A percentile compares a stretch with the other conserved stretches of the same genome.
Conservation (phyloP, 306 rosid genomes). For the Cyclanthera cordifolia region DNA sequence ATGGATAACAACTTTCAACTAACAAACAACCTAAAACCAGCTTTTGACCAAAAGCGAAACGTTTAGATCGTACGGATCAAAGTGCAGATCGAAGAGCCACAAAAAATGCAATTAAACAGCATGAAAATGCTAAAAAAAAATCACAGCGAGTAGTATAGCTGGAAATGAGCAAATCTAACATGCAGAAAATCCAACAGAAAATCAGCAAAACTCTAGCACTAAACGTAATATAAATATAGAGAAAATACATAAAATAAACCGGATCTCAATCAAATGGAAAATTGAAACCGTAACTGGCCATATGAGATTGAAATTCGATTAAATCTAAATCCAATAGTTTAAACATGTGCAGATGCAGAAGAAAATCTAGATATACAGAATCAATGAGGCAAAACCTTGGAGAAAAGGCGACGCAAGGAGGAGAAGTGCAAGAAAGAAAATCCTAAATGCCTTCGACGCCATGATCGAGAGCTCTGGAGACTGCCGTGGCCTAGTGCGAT, state of each 20-base stretch:
- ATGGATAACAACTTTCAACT: neutral
- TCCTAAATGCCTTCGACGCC: constrained; percentile 32
- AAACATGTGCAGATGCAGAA: neutral
- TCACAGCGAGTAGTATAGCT: neutral
- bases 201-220: neutral
- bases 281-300: constrained; percentile 26
- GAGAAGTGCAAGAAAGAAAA: constrained; percentile 51
- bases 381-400: constrained; percentile 41
- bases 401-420: constrained; percentile 59
- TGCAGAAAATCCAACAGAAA: neutral
- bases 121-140: neutral
- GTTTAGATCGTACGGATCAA: neutral
- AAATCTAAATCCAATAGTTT: neutral
- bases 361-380: neutral
- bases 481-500: neutral
- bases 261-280: constrained; percentile 21
- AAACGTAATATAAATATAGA: neutral
- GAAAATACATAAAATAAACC: constrained; percentile 1
- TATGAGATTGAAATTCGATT: constrained; percentile 2
- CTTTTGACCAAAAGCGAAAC: neutral
- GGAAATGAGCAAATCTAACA: neutral
- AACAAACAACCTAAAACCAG: neutral
- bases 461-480: constrained; percentile 13
- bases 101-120: neutral
- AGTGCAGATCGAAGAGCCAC: neutral